Evolutionary conservation across 1,139 yeast species (phyloP), one percentile per base, ranked within the genome.

Genomic region (Lodderomyces orthopsilosis): DNA sequence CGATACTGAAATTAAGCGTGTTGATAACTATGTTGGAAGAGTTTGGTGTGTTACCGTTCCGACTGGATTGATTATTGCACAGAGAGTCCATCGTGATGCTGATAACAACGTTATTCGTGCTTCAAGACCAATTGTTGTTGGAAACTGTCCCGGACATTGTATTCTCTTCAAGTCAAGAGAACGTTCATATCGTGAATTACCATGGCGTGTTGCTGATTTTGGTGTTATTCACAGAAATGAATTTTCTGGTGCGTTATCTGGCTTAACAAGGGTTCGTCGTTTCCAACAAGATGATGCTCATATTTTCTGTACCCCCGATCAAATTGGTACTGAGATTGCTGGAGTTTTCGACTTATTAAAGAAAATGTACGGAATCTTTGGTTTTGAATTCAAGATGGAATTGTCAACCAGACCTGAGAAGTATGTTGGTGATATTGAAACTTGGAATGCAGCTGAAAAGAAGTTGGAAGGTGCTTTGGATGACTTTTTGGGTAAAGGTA

Each of bases 221-320:
- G 95, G 96, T 61, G 95, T 91, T 41, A 75, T 93, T 56, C 98
- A 93, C 70, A 80, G 98, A 71, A 93, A 93, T 62, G 98, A 93
- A 68, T 87, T 89, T 50, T 85, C 95, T 38, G 98, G 98, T 60
- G 97, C 78, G 3, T 67, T 73, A 53, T 69, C 77, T 39, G 98
- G 98, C 23, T 80, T 93, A 60, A 93, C 98, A 41, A 81, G 98
- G 66, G 98, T 93, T 36, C 85, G 98, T 67, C 79, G 98, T 67
- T 93, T 93, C 81, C 98, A 93, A 68, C 98, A 93, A 70, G 98
- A 93, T 67, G 98, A 93, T 68, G 97, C 96, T 37, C 98, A 93
- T 62, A 93, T 93, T 51, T 93, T 93, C 81, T 93, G 98, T 74
- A 82, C 89, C 40, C 81, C 79, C 51, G 93, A 85, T 46, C 98